Conservation (phyloP, 768 basidiomycete species). For the Russula griseocarnosa region DNA sequence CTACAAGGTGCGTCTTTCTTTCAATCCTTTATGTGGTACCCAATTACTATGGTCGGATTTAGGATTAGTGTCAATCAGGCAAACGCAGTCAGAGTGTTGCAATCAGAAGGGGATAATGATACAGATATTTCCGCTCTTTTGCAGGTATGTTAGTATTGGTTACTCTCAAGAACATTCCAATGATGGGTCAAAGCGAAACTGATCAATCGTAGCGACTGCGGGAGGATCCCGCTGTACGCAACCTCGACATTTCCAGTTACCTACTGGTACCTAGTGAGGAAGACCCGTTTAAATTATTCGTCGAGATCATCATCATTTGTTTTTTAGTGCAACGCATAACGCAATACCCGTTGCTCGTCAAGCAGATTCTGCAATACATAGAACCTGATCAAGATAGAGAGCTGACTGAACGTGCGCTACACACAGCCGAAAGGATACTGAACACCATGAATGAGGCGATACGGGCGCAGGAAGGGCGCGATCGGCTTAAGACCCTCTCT, state of each 20-base stretch:
- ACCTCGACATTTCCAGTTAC: slow-evolving; percentile 92
- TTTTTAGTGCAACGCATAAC: slow-evolving; percentile 88
- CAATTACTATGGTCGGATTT: slow-evolving; percentile 3
- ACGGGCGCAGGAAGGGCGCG: slow-evolving; percentile 75
- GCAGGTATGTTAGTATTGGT: slow-evolving; percentile 43
- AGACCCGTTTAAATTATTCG: background rate
- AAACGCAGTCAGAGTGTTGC: slow-evolving; percentile 70
- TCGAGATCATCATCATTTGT: background rate
- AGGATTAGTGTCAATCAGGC: slow-evolving; percentile 91
- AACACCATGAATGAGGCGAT: slow-evolving; percentile 85
- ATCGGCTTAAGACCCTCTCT: slow-evolving; percentile 70
- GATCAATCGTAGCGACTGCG: slow-evolving; percentile 53
- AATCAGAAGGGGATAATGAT: slow-evolving; percentile 66
- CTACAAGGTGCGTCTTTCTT: slow-evolving; percentile 60
- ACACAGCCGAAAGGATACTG: slow-evolving; percentile 67
- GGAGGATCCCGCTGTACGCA: slow-evolving; percentile 69
- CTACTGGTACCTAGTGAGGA: slow-evolving; percentile 81
- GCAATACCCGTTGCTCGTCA: slow-evolving; percentile 85
- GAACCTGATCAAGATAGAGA: slow-evolving; percentile 58
- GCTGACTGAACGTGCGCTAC: slow-evolving; percentile 51
- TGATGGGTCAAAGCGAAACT: slow-evolving; percentile 5
- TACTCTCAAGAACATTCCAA: background rate
- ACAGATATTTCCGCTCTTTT: slow-evolving; percentile 61
- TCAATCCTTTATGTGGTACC: background rate
- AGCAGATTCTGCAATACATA: slow-evolving; percentile 81